A percentile compares a stretch with the other conserved stretches of the same genome.
Evolutionary conservation across 2,329 filamentous ascomycete genomes (phyloP).

Genomic region (Lachnum nothofagi): DNA sequence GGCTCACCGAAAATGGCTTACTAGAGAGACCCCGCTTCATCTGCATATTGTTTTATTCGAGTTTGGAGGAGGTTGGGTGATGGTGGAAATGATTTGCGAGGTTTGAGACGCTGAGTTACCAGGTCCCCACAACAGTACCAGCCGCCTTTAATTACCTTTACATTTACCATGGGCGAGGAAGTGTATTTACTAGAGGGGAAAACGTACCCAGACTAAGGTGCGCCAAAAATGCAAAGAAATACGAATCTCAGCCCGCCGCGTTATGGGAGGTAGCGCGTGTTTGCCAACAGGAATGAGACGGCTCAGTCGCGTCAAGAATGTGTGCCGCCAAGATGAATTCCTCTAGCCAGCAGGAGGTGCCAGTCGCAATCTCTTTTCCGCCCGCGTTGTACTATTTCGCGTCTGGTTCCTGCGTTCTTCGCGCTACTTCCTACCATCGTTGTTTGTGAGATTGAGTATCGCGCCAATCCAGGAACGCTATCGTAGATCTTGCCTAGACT

Average conservation of each 20-base stretch:
- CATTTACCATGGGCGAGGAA: neutral
- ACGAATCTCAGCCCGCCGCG: neutral
- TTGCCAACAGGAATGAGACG: no score
- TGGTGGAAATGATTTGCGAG: neutral
- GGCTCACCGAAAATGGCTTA: slow-evolving; percentile 2
- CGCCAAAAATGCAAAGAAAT: neutral
- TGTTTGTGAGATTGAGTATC: neutral
- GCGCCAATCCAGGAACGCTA: slow-evolving; percentile 2
- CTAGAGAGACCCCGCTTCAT: slow-evolving; percentile 13
- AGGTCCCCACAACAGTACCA: neutral
- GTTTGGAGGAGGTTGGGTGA: neutral
- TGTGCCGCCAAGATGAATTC: neutral
- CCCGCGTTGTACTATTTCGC: neutral
- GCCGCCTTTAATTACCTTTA: neutral
- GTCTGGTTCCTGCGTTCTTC: slow-evolving; percentile 1
- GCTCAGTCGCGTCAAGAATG: neutral
- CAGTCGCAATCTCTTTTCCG: slow-evolving; percentile 3
- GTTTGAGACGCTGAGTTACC: neutral
- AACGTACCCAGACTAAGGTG: neutral
- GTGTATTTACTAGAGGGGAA: neutral
- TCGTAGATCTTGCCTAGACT: slow-evolving; percentile 1
- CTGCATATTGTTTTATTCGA: neutral
- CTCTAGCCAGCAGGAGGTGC: neutral
- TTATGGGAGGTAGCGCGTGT: neutral
- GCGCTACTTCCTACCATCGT: slow-evolving; percentile 2